Evolutionary conservation across 23 red algal species (phyloP).

Genomic region (Gracilariopsis chorda): DNA sequence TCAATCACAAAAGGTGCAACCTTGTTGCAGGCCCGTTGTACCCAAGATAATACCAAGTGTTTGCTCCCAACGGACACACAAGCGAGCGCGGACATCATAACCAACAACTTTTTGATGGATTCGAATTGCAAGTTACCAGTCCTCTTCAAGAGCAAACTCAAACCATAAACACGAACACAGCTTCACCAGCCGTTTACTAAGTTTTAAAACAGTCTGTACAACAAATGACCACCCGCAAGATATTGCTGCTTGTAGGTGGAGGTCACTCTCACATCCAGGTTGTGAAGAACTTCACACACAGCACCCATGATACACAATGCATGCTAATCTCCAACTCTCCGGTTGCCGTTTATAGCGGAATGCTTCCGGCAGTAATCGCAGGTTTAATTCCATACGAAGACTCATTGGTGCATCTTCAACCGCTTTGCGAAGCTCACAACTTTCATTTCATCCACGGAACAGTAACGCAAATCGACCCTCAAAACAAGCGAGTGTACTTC

Average conservation of each 20-base stretch:
- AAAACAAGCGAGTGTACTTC: slow-evolving; percentile 5
- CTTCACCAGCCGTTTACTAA: too few relatives aligned
- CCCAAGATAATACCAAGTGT: too few relatives aligned
- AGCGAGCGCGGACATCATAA: too few relatives aligned
- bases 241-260: slow-evolving; percentile 64
- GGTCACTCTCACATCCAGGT: slow-evolving; percentile 88
- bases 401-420: slow-evolving; percentile 39
- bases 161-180: too few relatives aligned
- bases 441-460: slow-evolving; percentile 44
- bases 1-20: too few relatives aligned
- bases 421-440: slow-evolving; percentile 29
- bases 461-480: slow-evolving; percentile 21
- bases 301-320: not conserved
- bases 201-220: too few relatives aligned
- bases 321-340: slow-evolving; percentile 60
- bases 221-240: not conserved
- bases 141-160: too few relatives aligned
- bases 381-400: slow-evolving; percentile 27
- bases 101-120: too few relatives aligned
- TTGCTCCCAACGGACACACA: too few relatives aligned
- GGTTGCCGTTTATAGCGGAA: slow-evolving; percentile 66
- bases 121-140: too few relatives aligned
- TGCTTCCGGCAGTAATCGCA: slow-evolving; percentile 77
- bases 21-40: too few relatives aligned
- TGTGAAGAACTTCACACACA: not conserved